Evolutionary conservation across 805 yeast genomes (phyloP).

Genomic region (Torulaspora maleeae): DNA sequence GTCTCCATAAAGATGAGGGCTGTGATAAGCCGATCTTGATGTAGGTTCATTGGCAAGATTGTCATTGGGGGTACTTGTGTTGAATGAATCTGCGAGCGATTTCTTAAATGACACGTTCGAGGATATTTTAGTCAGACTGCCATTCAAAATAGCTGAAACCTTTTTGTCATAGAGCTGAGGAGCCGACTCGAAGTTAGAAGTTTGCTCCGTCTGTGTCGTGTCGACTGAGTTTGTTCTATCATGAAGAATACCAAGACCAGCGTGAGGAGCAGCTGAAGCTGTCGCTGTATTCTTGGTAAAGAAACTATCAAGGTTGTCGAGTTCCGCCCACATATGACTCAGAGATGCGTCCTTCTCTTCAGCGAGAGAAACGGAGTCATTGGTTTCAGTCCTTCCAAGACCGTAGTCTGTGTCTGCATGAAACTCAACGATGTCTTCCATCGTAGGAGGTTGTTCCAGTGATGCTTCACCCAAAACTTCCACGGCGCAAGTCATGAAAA

Average conservation of each 20-base stretch:
- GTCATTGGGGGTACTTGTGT: conserved; percentile 30
- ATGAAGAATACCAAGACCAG: conserved; percentile 30
- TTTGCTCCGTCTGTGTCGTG: conserved; percentile 48
- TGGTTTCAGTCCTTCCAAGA: conserved; percentile 26
- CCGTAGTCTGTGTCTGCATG: conserved; percentile 35
- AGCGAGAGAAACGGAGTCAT: conserved; percentile 34
- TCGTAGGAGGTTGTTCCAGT: conserved; percentile 18
- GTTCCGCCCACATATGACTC: conserved; percentile 88
- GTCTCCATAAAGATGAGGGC: conserved; percentile 13
- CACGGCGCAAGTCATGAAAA: conserved; percentile 73
- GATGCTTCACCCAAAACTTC: conserved; percentile 19
- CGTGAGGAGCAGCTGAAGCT: conserved; percentile 11
- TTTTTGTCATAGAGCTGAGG: conserved; percentile 77
- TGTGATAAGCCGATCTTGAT: conserved; percentile 5
- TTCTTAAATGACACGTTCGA: conserved; percentile 76
- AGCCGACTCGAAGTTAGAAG: conserved; percentile 59
- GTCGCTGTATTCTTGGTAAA: conserved; percentile 56
- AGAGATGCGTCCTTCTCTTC: conserved; percentile 70
- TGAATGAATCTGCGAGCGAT: conserved; percentile 64
- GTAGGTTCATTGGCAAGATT: conserved; percentile 9
- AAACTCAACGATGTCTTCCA: conserved; percentile 33
- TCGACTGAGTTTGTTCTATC: conserved; percentile 50
- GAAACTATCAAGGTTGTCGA: conserved; percentile 84
- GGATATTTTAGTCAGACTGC: conserved; percentile 67
- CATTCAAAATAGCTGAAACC: conserved; percentile 67